These are phyloP conservation scores for Penicillium dipodomyicola DNA, from an alignment of 495 filamentous ascomycete species.

Conservation along the genomic window DNA sequence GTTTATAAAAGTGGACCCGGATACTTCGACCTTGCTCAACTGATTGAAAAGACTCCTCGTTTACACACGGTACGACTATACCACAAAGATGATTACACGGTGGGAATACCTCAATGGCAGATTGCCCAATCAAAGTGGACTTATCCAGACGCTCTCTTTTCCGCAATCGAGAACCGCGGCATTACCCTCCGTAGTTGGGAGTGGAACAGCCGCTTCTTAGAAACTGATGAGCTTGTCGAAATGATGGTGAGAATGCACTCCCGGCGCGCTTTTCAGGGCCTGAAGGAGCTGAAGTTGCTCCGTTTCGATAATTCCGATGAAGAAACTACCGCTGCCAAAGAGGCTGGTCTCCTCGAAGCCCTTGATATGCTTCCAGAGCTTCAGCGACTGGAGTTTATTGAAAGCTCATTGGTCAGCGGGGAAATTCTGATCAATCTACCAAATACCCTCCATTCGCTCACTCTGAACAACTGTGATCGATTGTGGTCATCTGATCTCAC, in stretches of 20 bases:
- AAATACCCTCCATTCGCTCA: slow-evolving; percentile 57
- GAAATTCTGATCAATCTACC: slow-evolving; percentile 62
- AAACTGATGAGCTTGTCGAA: slow-evolving; percentile 45
- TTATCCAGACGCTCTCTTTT: slow-evolving; percentile 60
- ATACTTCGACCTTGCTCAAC: slow-evolving; percentile 44
- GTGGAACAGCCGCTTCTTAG: slow-evolving; percentile 70
- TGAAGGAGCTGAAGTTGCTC: slow-evolving; percentile 61
- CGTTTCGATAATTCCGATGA: slow-evolving; percentile 48
- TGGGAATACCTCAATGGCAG: slow-evolving; percentile 30
- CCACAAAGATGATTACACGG: slow-evolving; percentile 37
- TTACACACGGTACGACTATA: slow-evolving; percentile 43
- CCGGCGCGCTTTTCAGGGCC: slow-evolving; percentile 54
- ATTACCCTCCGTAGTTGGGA: slow-evolving; percentile 64
- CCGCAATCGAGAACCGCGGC: slow-evolving; percentile 46
- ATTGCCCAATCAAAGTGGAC: slow-evolving; percentile 51
- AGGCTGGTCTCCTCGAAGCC: slow-evolving; percentile 53
- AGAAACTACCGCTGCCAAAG: slow-evolving; percentile 27
- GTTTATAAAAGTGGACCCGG: slow-evolving; percentile 47
- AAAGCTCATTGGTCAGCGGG: slow-evolving; percentile 61
- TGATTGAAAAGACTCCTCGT: slow-evolving; percentile 45
- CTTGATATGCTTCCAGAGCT: slow-evolving; percentile 60
- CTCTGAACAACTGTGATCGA: slow-evolving; percentile 71
- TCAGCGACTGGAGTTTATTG: slow-evolving; percentile 62
- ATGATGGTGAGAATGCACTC: slow-evolving; percentile 55
- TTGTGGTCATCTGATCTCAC: slow-evolving; percentile 58